Percentiles rank a stretch among this genome's conserved stretches.
phyloP scores from a whole-genome alignment of 1,284 basidiomycete species.

The Sporisorium exsertum region DNA sequence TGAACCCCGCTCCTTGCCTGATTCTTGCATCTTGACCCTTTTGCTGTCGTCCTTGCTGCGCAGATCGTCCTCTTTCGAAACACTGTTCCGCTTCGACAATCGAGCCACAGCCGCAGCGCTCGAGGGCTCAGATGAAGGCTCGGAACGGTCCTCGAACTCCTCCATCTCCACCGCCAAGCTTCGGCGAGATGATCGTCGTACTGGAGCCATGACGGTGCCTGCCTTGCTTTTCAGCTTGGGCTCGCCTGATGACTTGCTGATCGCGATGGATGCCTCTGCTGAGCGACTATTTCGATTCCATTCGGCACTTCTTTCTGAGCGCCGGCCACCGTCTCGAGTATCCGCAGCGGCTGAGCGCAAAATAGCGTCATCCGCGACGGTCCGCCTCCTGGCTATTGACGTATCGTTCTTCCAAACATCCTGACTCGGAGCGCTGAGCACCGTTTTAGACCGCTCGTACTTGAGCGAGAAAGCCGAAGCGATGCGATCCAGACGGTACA shows the following conservation, averaged over 20 bases:
- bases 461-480: conserved; percentile 41
- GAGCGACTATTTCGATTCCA: neutral
- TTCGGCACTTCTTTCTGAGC: neutral
- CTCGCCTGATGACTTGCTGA: conserved; percentile 1
- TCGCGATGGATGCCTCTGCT: neutral
- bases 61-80: neutral
- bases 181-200: conserved; percentile 31
- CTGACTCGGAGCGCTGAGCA: conserved; percentile 22
- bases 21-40: conserved; percentile 2
- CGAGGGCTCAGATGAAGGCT: neutral
- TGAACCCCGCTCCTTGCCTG: neutral
- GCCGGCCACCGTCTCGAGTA: neutral
- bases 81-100: neutral
- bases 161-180: conserved; percentile 38
- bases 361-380: neutral
- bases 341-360: neutral
- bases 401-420: conserved; percentile 14
- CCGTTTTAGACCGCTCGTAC: conserved; percentile 40
- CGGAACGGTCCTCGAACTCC: conserved; percentile 26
- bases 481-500: conserved; percentile 32
- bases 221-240: conserved; percentile 18
- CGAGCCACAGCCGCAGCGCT: neutral
- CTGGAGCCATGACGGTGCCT: conserved; percentile 7
- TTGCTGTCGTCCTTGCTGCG: conserved; percentile 1
- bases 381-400: conserved; percentile 9